These are phyloP conservation scores for Suillus tomentosus DNA, from an alignment of 768 basidiomycete genomes.

Conservation along the genomic window DNA sequence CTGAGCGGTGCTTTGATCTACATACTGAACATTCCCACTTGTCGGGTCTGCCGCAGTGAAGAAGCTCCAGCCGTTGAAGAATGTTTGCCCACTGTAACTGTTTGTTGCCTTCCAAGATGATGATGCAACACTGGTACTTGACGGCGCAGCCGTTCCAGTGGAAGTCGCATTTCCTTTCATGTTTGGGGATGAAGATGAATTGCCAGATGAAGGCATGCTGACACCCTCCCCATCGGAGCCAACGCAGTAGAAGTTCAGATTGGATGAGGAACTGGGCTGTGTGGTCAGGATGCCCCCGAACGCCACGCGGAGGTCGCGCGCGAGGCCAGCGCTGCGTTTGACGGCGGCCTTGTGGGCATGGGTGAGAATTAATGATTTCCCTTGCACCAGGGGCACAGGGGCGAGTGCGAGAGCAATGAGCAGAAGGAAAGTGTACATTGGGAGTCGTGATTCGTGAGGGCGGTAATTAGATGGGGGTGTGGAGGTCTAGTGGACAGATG, in stretches of 20 bases:
- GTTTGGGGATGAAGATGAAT: slow-evolving; percentile 25
- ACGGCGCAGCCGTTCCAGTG: slow-evolving; percentile 16
- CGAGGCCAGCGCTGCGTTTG: slow-evolving; percentile 60
- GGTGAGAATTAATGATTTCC: slow-evolving; percentile 36
- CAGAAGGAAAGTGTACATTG: slow-evolving; percentile 29
- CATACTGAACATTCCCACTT: slow-evolving; percentile 66
- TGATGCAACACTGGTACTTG: slow-evolving; percentile 30
- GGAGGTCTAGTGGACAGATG: not conserved
- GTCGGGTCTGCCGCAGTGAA: slow-evolving; percentile 74
- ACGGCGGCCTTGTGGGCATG: slow-evolving; percentile 56
- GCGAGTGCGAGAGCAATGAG: slow-evolving; percentile 36
- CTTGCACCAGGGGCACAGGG: slow-evolving; percentile 25
- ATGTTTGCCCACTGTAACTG: slow-evolving; percentile 63
- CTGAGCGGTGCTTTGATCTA: slow-evolving; percentile 61
- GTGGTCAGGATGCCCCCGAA: slow-evolving; percentile 55
- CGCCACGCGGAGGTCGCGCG: slow-evolving; percentile 68
- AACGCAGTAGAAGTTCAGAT: slow-evolving; percentile 40
- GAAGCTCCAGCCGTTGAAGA: slow-evolving; percentile 86
- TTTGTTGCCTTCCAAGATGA: slow-evolving; percentile 64
- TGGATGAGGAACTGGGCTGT: slow-evolving; percentile 34
- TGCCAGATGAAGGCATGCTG: slow-evolving; percentile 18
- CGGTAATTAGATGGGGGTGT: slow-evolving; percentile 9
- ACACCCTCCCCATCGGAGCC: slow-evolving; percentile 21
- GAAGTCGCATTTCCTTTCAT: slow-evolving; percentile 16
- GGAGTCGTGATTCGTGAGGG: slow-evolving; percentile 8